phyloP scores from a whole-genome alignment of 192 early-diverging fungal genomes.

The Umbelopsis sp. region DNA sequence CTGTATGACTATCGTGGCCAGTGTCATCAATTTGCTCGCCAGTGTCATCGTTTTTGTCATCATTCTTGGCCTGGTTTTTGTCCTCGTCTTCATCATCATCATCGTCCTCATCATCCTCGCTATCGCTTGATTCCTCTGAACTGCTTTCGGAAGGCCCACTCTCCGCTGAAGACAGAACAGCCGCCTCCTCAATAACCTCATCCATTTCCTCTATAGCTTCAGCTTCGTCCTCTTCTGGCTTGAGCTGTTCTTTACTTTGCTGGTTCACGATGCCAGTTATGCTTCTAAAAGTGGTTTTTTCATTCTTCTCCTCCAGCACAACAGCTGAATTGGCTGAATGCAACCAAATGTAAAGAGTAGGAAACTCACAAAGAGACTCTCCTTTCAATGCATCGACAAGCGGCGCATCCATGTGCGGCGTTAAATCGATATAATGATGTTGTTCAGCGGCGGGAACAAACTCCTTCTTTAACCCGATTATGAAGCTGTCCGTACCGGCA shows the following conservation, averaged over 20 bases:
- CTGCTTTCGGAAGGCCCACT: neutral
- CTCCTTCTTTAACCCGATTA: slow-evolving; percentile 36
- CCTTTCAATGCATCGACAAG: slow-evolving; percentile 25
- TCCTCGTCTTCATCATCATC: neutral
- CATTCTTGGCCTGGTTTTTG: too few relatives aligned
- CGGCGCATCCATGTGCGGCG: slow-evolving; percentile 21
- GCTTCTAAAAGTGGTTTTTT: neutral
- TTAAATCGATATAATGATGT: slow-evolving; percentile 25
- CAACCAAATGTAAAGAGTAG: slow-evolving; percentile 37
- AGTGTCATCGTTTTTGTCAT: neutral
- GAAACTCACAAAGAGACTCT: slow-evolving; percentile 38
- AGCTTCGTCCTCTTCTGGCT: neutral
- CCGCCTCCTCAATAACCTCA: neutral
- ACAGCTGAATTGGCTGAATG: neutral
- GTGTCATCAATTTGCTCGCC: neutral
- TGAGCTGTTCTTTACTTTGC: neutral
- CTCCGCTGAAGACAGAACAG: neutral
- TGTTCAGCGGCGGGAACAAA: slow-evolving; percentile 6
- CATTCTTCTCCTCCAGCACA: neutral
- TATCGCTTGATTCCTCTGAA: neutral
- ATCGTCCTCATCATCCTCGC: neutral
- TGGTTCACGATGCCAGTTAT: neutral
- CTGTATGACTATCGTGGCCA: neutral
- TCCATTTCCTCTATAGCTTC: neutral
- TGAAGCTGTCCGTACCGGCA: slow-evolving; percentile 26